Evolutionary conservation across 106 monocot species (phyloP), one percentile per base, ranked within the genome.

Genomic region (Acorus calamus): DNA sequence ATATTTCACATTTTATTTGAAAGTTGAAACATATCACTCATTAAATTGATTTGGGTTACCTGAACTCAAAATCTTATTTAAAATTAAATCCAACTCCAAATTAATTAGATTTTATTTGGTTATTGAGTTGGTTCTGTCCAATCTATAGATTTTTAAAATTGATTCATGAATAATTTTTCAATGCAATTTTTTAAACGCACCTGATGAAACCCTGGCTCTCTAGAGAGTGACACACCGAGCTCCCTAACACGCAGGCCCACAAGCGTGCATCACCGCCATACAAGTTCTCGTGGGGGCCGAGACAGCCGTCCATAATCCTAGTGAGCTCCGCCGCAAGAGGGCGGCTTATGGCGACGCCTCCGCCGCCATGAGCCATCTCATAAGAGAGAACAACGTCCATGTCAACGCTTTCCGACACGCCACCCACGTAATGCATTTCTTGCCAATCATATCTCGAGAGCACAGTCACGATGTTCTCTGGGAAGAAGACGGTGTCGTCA

Each of bases 401-500:
- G 76, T 84, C 89, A 74, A 86, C 81, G 75, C 86, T 89, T 79
- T 94, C 93, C 66, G 89, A 86, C 51, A 67, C 47, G 49, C 77
- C 83, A 9, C 89, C 86, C 42, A 92, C 50, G 73, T 87, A 94
- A 44, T 73, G 86, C 83, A 84, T 77, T 77, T 86, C 69, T 53
- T 69, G n/a, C 74, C 89, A 83, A 52, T 89, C 86, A 74, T 94
- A 94, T 65, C 77, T 89, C 42, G 60, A 69, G 69, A 94, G 74
- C 64, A 86, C 77, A 13, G 64, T 71, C 54, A 73, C 78, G 48
- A 94, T 70, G 52, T 94, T 94, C 72, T 89, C 86, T 53, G 69
- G 13, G 69, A 94, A 81, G 75, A 94, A 94, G 44, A 94, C 84
- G 49, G 89, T 94, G 80, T 94, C 89, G 70, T 94, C 89, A 69